These are phyloP conservation scores for Aspergillus fructus DNA, from an alignment of 2,329 filamentous ascomycete genomes.

Conservation along the genomic window DNA sequence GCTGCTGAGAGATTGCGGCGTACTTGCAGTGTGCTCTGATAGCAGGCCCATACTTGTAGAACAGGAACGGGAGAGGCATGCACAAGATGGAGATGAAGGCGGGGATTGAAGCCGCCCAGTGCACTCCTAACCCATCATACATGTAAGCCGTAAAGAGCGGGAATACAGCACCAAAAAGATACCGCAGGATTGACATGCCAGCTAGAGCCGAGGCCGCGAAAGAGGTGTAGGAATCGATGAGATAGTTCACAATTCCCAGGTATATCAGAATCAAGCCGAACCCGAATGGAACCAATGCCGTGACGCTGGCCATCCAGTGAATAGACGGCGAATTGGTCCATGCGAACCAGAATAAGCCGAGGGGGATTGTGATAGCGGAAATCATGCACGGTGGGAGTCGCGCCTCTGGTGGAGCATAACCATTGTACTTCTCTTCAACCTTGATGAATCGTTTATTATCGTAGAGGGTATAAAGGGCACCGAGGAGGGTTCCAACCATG, in stretches of 20 bases:
- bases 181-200: background rate
- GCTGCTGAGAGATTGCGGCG: too few relatives aligned
- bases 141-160: background rate
- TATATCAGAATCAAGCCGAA: background rate
- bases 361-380: background rate
- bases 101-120: background rate
- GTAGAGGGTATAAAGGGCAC: background rate
- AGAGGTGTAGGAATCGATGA: conserved; percentile 4
- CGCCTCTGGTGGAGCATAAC: background rate
- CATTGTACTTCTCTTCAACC: conserved; percentile 2
- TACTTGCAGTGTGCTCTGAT: background rate
- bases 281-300: background rate
- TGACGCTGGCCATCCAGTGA: background rate
- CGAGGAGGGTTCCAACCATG: conserved; percentile 26
- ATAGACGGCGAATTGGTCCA: background rate
- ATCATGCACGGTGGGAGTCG: background rate
- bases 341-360: conserved; percentile 7
- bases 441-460: background rate
- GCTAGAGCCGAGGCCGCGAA: background rate
- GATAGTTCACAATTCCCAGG: background rate
- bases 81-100: background rate
- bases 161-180: background rate
- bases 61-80: background rate
- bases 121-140: background rate
- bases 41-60: background rate